Conservation (phyloP, 2,329 filamentous ascomycete genomes). For the Zopfia rhizophila region DNA sequence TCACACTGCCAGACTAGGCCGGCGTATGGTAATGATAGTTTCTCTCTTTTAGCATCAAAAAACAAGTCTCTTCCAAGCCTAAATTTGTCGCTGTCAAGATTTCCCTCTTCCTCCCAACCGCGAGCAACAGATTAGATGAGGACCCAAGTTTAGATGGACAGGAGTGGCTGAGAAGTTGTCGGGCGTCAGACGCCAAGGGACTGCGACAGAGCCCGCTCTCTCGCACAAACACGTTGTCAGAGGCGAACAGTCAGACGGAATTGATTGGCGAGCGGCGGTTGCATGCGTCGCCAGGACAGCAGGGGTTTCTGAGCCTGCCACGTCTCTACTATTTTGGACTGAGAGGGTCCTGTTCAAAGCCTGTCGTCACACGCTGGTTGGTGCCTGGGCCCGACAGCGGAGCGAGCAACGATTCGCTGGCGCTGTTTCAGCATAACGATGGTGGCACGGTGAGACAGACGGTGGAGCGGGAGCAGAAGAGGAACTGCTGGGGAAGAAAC, state of each 20-base stretch:
- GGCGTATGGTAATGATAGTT: slow-evolving; percentile 39
- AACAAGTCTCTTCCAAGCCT: slow-evolving; percentile 5
- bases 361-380: slow-evolving; percentile 22
- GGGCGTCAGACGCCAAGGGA: slow-evolving; percentile 29
- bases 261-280: slow-evolving; percentile 19
- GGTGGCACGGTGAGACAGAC: not conserved
- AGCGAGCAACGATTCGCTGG: slow-evolving; percentile 28
- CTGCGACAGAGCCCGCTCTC: slow-evolving; percentile 16
- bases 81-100: slow-evolving; percentile 19
- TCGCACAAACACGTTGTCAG: slow-evolving; percentile 32
- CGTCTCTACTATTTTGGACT: too few species aligned
- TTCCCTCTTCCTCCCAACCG: slow-evolving; percentile 1
- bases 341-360: not conserved
- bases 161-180: slow-evolving; percentile 26
- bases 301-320: slow-evolving; percentile 26
- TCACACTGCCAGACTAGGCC: slow-evolving; percentile 28
- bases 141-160: not conserved
- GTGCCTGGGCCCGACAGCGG: slow-evolving; percentile 21
- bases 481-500: slow-evolving; percentile 11
- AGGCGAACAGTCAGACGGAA: slow-evolving; percentile 13
- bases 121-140: not conserved
- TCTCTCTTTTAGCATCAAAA: slow-evolving; percentile 18
- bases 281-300: slow-evolving; percentile 14
- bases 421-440: slow-evolving; percentile 36
- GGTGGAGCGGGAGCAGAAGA: slow-evolving; percentile 11